Percentiles rank a stretch among this genome's conserved stretches.
These are phyloP conservation scores for Clavispora phyllophila DNA, from an alignment of 805 yeast genomes.

Conservation along the genomic window DNA sequence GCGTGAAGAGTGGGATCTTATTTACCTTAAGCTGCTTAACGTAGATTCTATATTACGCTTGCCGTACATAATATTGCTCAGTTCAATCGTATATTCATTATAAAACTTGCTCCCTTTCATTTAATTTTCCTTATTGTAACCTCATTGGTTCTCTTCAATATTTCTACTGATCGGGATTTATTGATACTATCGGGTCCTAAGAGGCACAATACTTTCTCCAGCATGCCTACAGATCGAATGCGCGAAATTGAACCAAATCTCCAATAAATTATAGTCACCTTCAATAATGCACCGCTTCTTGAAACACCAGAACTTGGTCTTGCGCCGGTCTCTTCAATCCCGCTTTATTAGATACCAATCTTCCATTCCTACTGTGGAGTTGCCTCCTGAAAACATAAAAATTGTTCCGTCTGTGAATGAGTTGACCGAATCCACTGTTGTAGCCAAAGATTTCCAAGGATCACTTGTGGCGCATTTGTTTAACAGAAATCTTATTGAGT, in stretches of 20 bases:
- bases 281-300: background rate
- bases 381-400: slow-evolving; percentile 29
- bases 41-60: no score
- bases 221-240: background rate
- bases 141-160: no score
- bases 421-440: slow-evolving; percentile 18
- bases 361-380: slow-evolving; percentile 9
- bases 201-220: no score
- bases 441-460: slow-evolving; percentile 18
- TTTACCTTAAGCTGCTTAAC: no score
- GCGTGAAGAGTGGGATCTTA: no score
- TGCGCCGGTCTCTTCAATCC: background rate
- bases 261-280: background rate
- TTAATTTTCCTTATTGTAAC: no score
- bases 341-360: background rate
- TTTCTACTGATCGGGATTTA: no score
- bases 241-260: background rate
- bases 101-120: no score
- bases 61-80: no score
- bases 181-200: no score
- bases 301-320: background rate
- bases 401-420: slow-evolving; percentile 33
- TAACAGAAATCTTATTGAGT: slow-evolving; percentile 32
- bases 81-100: no score
- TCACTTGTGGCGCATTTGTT: slow-evolving; percentile 36